These are phyloP conservation scores for Pelargonium myrrhifolium DNA, from an alignment of 441 rosid species.

Conservation along the genomic window DNA sequence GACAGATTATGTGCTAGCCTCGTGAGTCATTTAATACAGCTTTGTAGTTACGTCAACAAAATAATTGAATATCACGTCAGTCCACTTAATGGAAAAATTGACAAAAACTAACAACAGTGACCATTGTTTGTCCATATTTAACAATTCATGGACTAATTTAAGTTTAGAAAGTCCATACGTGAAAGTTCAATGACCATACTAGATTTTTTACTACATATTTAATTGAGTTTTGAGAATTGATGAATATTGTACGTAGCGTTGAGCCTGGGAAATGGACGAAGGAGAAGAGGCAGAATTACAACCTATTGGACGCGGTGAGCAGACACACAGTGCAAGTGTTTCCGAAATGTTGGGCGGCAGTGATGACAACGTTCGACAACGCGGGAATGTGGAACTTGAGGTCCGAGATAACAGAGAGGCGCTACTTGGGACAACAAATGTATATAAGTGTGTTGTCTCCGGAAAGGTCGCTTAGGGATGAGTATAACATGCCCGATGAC, in stretches of 20 bases:
- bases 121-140: too few relatives aligned
- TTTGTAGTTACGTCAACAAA: too few relatives aligned
- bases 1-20: too few relatives aligned
- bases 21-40: too few relatives aligned
- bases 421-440: slow-evolving; percentile 87
- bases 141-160: too few relatives aligned
- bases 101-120: too few relatives aligned
- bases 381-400: slow-evolving; percentile 98
- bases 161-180: too few relatives aligned
- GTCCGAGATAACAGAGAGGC: slow-evolving; percentile 81
- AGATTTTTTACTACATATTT: too few relatives aligned
- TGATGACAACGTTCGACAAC: slow-evolving; percentile 77
- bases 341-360: slow-evolving; percentile 86
- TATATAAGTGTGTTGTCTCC: slow-evolving; percentile 62
- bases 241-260: slow-evolving; percentile 6
- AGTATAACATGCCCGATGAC: slow-evolving; percentile 55
- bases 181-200: too few relatives aligned
- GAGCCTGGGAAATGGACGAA: slow-evolving; percentile 59
- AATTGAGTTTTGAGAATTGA: too few relatives aligned
- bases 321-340: slow-evolving; percentile 78
- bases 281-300: slow-evolving; percentile 31
- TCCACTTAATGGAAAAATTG: too few relatives aligned
- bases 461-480: slow-evolving; percentile 55
- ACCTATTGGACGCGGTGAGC: slow-evolving; percentile 70
- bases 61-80: too few relatives aligned